Evolutionary conservation across 176 grass and related monocot species (phyloP).

Genomic region (Tillandsia fasciculata): DNA sequence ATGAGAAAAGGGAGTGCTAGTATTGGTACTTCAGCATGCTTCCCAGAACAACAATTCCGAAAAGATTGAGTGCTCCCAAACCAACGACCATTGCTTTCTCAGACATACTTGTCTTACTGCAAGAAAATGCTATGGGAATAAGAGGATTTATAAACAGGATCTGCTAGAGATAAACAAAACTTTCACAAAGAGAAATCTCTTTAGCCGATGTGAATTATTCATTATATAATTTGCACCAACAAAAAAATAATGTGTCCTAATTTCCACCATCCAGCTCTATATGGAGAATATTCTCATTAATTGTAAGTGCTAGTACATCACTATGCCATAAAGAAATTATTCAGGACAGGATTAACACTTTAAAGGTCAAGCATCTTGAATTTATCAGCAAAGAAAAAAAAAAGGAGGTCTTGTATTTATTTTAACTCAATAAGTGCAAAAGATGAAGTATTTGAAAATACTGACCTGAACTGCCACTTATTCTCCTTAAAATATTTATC

Average conservation of each 20-base stretch:
- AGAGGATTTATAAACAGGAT: constrained; percentile 1
- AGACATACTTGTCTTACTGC: constrained; percentile 67
- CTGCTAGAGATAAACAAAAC: background rate
- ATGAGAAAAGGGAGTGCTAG: constrained; percentile 14
- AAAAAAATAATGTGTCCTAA: background rate
- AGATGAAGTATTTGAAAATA: constrained; percentile 8
- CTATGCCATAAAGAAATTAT: no score
- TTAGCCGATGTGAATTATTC: background rate
- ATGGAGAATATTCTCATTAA: background rate
- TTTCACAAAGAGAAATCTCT: background rate
- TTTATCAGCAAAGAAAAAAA: no score
- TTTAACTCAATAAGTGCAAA: background rate
- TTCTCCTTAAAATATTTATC: constrained; percentile 85
- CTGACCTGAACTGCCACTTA: constrained; percentile 82
- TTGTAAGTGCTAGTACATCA: no score
- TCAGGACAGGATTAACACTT: no score
- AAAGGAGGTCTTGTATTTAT: no score
- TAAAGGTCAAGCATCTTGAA: no score
- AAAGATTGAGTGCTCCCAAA: constrained; percentile 94
- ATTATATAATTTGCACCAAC: background rate
- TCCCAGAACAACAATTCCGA: constrained; percentile 79
- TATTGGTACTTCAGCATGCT: constrained; percentile 75
- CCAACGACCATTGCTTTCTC: constrained; percentile 87
- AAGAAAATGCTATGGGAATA: constrained; percentile 26
- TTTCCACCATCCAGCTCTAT: background rate